A percentile compares a stretch with the other conserved stretches of the same genome.
Evolutionary conservation across 305 asterid genomes (phyloP).

Genomic region (Rubia tinctorum): DNA sequence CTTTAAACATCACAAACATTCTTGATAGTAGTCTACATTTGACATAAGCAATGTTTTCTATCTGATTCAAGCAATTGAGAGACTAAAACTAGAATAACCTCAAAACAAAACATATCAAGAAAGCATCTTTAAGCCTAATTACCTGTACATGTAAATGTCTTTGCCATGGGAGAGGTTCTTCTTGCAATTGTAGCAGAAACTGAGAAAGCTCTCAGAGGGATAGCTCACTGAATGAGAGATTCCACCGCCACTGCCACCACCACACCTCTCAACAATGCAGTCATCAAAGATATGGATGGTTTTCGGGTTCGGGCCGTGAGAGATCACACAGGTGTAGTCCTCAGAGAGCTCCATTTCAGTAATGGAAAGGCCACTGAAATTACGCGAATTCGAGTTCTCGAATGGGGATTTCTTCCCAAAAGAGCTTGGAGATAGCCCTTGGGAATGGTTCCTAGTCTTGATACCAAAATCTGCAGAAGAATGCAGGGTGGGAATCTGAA

Average conservation of each 20-base stretch:
- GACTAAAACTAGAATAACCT: background rate
- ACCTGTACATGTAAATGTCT: conserved; percentile 94
- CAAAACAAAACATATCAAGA: background rate
- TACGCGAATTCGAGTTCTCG: conserved; percentile 22
- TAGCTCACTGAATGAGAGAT: conserved; percentile 41
- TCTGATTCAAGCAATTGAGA: background rate
- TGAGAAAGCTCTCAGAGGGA: conserved; percentile 66
- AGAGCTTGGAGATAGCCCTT: conserved; percentile 31
- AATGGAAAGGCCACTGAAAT: conserved; percentile 40
- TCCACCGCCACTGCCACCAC: conserved; percentile 20
- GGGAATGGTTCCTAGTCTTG: conserved; percentile 53
- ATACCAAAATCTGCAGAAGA: conserved; percentile 63
- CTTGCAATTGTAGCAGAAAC: conserved; percentile 71
- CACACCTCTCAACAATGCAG: conserved; percentile 70
- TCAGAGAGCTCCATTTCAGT: conserved; percentile 77
- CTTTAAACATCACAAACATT: background rate
- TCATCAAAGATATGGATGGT: conserved; percentile 78
- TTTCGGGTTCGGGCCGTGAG: conserved; percentile 74
- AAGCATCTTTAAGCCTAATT: conserved; percentile 9
- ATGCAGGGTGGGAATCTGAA: conserved; percentile 54
- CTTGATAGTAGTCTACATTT: background rate
- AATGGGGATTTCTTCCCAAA: conserved; percentile 53
- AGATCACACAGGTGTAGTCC: conserved; percentile 79
- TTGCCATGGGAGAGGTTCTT: conserved; percentile 67
- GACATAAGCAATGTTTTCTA: background rate